These are phyloP conservation scores for Diaporthe helianthi DNA, from an alignment of 2,329 filamentous ascomycete genomes.

Conservation along the genomic window DNA sequence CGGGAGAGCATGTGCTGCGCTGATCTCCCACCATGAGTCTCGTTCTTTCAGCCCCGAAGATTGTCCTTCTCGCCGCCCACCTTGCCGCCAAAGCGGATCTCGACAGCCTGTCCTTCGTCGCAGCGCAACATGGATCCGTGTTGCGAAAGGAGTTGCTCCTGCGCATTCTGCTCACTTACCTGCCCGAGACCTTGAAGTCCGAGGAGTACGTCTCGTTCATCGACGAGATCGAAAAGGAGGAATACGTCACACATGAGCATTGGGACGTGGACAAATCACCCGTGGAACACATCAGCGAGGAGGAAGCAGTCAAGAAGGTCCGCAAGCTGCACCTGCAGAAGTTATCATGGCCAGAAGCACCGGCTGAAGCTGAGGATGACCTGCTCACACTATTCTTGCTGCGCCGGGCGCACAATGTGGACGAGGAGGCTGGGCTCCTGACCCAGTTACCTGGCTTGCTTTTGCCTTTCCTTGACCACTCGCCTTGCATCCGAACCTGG, in stretches of 20 bases:
- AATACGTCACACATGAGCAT: constrained; percentile 50
- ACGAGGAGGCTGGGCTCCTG: constrained; percentile 75
- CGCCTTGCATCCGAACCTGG: constrained; percentile 70
- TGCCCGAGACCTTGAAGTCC: constrained; percentile 75
- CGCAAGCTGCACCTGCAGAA: constrained; percentile 68
- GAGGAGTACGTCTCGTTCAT: constrained; percentile 68
- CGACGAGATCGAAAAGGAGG: constrained; percentile 59
- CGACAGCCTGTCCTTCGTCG: constrained; percentile 65
- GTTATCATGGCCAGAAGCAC: constrained; percentile 58
- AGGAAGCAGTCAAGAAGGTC: constrained; percentile 68
- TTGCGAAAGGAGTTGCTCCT: constrained; percentile 71
- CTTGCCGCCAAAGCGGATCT: constrained; percentile 72
- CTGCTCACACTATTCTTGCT: constrained; percentile 69
- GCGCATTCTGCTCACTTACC: constrained; percentile 76
- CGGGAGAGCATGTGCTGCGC: constrained; percentile 33
- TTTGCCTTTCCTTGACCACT: constrained; percentile 70
- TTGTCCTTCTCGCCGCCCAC: constrained; percentile 75
- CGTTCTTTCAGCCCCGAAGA: constrained; percentile 69
- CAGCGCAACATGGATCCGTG: constrained; percentile 61
- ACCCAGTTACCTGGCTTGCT: constrained; percentile 72
- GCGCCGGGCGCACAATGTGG: constrained; percentile 71
- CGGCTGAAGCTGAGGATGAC: constrained; percentile 58
- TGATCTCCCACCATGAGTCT: constrained; percentile 46
- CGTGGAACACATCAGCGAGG: constrained; percentile 66
- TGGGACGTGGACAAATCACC: constrained; percentile 61